phyloP scores from a whole-genome alignment of 345 rosid species.

The Luvunga scandens region DNA sequence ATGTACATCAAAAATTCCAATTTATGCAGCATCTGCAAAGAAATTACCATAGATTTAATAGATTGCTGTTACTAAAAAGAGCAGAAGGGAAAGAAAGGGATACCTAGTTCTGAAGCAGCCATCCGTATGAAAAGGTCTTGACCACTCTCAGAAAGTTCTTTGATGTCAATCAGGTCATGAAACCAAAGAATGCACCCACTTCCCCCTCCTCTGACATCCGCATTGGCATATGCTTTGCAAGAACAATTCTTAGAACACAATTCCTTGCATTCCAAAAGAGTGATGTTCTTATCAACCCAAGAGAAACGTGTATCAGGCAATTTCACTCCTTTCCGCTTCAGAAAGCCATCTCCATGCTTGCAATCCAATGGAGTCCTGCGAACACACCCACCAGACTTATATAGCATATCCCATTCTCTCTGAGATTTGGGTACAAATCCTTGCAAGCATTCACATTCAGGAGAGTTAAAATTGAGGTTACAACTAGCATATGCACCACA shows the following conservation, averaged over 20 bases:
- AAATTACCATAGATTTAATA: neutral
- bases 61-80: neutral
- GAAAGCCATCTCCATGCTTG: constrained; percentile 2
- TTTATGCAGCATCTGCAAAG: too few relatives aligned
- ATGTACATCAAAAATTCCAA: neutral
- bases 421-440: constrained; percentile 14
- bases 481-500: constrained; percentile 22
- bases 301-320: constrained; percentile 11
- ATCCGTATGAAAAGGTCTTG: constrained; percentile 12
- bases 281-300: constrained; percentile 9
- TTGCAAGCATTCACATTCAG: constrained; percentile 15
- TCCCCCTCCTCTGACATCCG: constrained; percentile 12
- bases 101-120: constrained; percentile 25
- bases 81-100: neutral
- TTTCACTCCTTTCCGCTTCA: neutral
- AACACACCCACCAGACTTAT: constrained; percentile 11
- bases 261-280: constrained; percentile 14
- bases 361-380: constrained; percentile 8
- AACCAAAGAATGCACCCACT: constrained; percentile 18
- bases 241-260: constrained; percentile 19
- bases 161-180: constrained; percentile 14
- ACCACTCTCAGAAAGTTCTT: neutral
- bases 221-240: constrained; percentile 22
- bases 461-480: neutral
- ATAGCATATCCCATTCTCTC: neutral